Evolutionary conservation across 768 basidiomycete species (phyloP).

Genomic region (Pleurotus sapidus): DNA sequence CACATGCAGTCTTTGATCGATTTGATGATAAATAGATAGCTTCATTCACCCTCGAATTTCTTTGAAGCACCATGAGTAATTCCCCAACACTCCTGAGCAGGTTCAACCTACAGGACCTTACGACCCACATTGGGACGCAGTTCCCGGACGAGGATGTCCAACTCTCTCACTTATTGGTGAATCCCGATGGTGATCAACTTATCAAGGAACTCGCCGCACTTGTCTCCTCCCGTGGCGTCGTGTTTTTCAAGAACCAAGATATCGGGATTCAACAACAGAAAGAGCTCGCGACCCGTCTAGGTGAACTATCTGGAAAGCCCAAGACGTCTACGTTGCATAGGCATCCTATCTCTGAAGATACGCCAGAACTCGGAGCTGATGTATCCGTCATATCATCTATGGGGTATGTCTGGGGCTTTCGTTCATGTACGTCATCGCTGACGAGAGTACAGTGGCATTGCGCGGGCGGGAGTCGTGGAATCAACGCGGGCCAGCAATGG

Average conservation of each 20-base stretch:
- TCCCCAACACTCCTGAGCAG: background rate
- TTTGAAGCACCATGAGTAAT: no score
- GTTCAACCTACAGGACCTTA: conserved; percentile 28
- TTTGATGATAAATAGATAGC: no score
- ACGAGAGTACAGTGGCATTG: conserved; percentile 29
- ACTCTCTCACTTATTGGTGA: conserved; percentile 40
- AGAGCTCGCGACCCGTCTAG: conserved; percentile 44
- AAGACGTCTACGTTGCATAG: conserved; percentile 45
- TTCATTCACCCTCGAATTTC: no score
- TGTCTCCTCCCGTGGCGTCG: conserved; percentile 56
- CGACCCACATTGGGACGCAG: conserved; percentile 55
- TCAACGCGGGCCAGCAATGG: conserved; percentile 37
- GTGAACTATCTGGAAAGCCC: conserved; percentile 48
- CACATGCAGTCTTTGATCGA: no score
- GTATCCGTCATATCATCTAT: conserved; percentile 49
- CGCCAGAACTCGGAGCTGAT: conserved; percentile 48
- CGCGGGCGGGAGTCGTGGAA: conserved; percentile 27
- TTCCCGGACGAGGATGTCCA: conserved; percentile 43
- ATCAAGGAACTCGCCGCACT: conserved; percentile 53
- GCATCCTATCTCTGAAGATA: conserved; percentile 53
- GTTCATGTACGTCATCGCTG: background rate
- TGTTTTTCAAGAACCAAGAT: conserved; percentile 60
- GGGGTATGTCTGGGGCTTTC: conserved; percentile 24
- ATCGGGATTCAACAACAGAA: conserved; percentile 49
- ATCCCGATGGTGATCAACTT: conserved; percentile 45